phyloP scores from a whole-genome alignment of 768 basidiomycete genomes.

The Naematelia encephala region DNA sequence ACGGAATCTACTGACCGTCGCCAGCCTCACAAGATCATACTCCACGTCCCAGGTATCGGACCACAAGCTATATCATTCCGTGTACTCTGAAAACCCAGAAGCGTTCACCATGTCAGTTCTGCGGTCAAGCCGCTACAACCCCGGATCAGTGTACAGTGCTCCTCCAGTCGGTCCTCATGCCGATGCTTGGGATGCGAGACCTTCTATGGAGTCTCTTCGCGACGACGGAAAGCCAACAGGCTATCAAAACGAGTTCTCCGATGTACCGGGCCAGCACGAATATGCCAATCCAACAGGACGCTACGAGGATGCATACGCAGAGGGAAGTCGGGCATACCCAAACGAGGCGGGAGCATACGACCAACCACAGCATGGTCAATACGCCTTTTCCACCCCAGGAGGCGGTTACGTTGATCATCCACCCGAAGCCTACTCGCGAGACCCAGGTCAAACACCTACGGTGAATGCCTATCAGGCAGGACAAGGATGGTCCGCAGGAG shows the following conservation, averaged over 20 bases:
- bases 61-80: slow-evolving; percentile 72
- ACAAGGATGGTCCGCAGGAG: slow-evolving; percentile 5
- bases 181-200: slow-evolving; percentile 47
- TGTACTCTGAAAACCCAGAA: slow-evolving; percentile 58
- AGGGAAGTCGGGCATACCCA: slow-evolving; percentile 3
- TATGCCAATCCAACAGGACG: slow-evolving; percentile 13
- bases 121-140: slow-evolving; percentile 38
- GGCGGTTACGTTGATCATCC: slow-evolving; percentile 29
- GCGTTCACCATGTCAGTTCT: slow-evolving; percentile 51
- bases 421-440: slow-evolving; percentile 22
- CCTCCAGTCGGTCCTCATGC: slow-evolving; percentile 23
- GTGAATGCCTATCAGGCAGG: slow-evolving; percentile 22
- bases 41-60: slow-evolving; percentile 70
- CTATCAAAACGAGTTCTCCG: slow-evolving; percentile 1
- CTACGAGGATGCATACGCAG: slow-evolving; percentile 26
- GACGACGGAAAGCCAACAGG: slow-evolving; percentile 11
- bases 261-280: slow-evolving; percentile 8
- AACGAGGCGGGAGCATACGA: slow-evolving; percentile 8
- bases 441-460: slow-evolving; percentile 29
- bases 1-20: slow-evolving; percentile 44
- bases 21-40: slow-evolving; percentile 61
- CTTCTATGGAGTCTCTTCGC: slow-evolving; percentile 34
- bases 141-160: slow-evolving; percentile 32
- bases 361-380: slow-evolving; percentile 14
- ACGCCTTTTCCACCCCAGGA: slow-evolving; percentile 23